A percentile compares a stretch with the other conserved stretches of the same genome.
Conservation (phyloP, 2,329 filamentous ascomycete species). For the Daldinia sp. region DNA sequence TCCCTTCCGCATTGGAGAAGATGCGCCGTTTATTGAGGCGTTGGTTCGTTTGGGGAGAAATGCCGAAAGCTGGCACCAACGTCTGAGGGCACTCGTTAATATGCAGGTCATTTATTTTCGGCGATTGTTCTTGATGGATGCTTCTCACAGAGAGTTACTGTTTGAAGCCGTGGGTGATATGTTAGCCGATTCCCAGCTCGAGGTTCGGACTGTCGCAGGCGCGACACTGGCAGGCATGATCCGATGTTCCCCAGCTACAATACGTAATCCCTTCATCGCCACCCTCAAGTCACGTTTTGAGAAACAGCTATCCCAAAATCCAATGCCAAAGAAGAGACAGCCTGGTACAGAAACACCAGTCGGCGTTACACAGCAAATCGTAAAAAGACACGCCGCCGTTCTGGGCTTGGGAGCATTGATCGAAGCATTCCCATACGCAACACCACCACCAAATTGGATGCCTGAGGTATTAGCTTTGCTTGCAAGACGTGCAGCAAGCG, state of each 20-base stretch:
- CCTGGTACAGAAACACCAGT: constrained; percentile 74
- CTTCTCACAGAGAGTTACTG: constrained; percentile 77
- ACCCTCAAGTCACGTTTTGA: constrained; percentile 83
- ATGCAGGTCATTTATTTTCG: constrained; percentile 99
- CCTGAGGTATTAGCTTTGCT: constrained; percentile 88
- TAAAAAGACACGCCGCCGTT: constrained; percentile 88
- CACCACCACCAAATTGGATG: constrained; percentile 92
- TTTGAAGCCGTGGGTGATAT: constrained; percentile 96
- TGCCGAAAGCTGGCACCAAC: constrained; percentile 92
- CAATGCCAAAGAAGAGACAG: constrained; percentile 78
- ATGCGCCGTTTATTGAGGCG: constrained; percentile 82
- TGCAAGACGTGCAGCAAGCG: constrained; percentile 83
- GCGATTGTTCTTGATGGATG: constrained; percentile 84
- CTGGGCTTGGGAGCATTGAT: constrained; percentile 89
- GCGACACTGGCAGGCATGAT: constrained; percentile 97
- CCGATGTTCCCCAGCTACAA: constrained; percentile 83
- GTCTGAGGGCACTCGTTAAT: constrained; percentile 92
- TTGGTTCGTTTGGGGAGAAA: constrained; percentile 88
- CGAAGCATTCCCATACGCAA: constrained; percentile 95
- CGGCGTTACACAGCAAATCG: constrained; percentile 77
- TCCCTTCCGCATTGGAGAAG: constrained; percentile 86
- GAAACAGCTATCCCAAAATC: constrained; percentile 78
- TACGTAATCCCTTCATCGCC: constrained; percentile 80
- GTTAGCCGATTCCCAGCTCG: constrained; percentile 89
- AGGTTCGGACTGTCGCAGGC: constrained; percentile 92